A percentile compares a stretch with the other conserved stretches of the same genome.
These are phyloP conservation scores for Leccinum uliginosum DNA, from an alignment of 768 basidiomycete genomes.

Conservation along the genomic window DNA sequence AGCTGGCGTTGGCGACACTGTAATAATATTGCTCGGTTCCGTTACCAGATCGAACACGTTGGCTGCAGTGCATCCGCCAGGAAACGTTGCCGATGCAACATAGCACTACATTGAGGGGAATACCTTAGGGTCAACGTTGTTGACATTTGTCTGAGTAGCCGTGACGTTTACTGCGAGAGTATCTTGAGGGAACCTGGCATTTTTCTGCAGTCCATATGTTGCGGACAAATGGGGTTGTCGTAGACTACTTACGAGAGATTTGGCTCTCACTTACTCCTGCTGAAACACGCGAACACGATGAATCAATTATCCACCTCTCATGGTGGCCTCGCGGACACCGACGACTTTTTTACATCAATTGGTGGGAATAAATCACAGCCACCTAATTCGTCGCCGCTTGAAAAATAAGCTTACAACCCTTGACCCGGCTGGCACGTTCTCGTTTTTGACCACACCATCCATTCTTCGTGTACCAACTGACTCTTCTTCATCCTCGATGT, in stretches of 20 bases:
- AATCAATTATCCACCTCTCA: too few relatives aligned
- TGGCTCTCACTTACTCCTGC: too few relatives aligned
- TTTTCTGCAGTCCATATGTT: conserved; percentile 50
- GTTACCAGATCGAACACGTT: conserved; percentile 35
- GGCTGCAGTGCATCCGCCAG: conserved; percentile 41
- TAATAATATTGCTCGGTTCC: conserved; percentile 48
- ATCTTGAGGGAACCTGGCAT: conserved; percentile 57
- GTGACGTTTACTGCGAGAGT: conserved; percentile 50
- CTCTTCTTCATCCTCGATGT: conserved; percentile 23
- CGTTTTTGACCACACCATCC: conserved; percentile 34
- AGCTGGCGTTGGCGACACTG: conserved; percentile 39
- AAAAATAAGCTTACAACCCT: conserved; percentile 36
- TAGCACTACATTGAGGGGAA: conserved; percentile 31
- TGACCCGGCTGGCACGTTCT: conserved; percentile 32
- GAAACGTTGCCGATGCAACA: conserved; percentile 41
- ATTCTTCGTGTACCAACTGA: conserved; percentile 30
- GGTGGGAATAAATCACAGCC: conserved; percentile 24
- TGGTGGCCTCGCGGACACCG: too few relatives aligned
- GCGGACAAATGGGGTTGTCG: conserved; percentile 45
- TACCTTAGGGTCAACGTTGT: conserved; percentile 49
- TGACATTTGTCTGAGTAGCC: conserved; percentile 39
- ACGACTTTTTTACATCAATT: conserved; percentile 8
- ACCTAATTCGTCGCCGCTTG: conserved; percentile 31
- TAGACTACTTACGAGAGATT: too few relatives aligned
- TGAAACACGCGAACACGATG: too few relatives aligned